These are phyloP conservation scores for Apiospora saccharicola DNA, from an alignment of 2,329 filamentous ascomycete species.

Conservation along the genomic window DNA sequence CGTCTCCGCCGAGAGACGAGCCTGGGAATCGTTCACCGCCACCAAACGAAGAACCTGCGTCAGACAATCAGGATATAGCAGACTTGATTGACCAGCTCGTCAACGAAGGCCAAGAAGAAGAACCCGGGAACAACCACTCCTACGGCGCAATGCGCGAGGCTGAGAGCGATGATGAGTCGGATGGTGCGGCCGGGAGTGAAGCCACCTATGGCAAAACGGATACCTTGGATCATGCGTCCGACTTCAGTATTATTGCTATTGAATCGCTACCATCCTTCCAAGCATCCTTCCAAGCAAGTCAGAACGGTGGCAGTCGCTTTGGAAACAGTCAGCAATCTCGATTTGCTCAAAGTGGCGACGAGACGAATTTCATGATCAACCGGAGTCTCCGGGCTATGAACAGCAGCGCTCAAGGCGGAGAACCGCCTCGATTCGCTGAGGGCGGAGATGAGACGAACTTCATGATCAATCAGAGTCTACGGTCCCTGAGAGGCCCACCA, in stretches of 20 bases:
- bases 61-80: slow-evolving; percentile 8
- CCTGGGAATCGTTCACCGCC: background rate
- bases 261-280: slow-evolving; percentile 58
- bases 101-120: slow-evolving; percentile 4
- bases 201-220: slow-evolving; percentile 43
- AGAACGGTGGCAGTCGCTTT: slow-evolving; percentile 39
- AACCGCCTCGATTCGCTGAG: slow-evolving; percentile 45
- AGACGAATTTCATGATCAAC: slow-evolving; percentile 64
- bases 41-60: background rate
- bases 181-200: slow-evolving; percentile 31
- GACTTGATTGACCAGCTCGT: slow-evolving; percentile 4
- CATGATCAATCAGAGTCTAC: slow-evolving; percentile 63
- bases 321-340: slow-evolving; percentile 36
- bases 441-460: slow-evolving; percentile 63
- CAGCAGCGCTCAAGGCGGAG: slow-evolving; percentile 41
- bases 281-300: slow-evolving; percentile 50
- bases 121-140: slow-evolving; percentile 32
- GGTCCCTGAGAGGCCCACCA: slow-evolving; percentile 52
- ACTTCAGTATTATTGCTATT: slow-evolving; percentile 68
- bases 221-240: slow-evolving; percentile 53
- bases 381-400: slow-evolving; percentile 60
- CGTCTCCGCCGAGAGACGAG: background rate
- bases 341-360: slow-evolving; percentile 59
- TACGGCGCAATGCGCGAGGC: slow-evolving; percentile 37
- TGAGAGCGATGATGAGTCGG: slow-evolving; percentile 40